These are phyloP conservation scores for Candida hispaniensis DNA, from an alignment of 805 yeast genomes.

Conservation along the genomic window DNA sequence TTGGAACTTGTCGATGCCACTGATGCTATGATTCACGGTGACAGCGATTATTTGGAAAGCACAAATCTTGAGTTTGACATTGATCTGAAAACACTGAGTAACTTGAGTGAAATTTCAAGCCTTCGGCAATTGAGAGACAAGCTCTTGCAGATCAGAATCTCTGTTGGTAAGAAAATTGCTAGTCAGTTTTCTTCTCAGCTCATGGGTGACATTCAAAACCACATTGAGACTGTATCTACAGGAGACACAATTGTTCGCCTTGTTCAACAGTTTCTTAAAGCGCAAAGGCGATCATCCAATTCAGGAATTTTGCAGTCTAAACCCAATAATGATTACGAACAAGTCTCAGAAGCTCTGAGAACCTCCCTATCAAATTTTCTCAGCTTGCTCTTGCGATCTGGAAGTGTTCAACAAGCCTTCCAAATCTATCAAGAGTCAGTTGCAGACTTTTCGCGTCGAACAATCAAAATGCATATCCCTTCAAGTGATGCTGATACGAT, in stretches of 20 bases:
- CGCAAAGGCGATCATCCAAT: slow-evolving; percentile 3
- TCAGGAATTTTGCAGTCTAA: no score
- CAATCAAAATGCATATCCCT: slow-evolving; percentile 60
- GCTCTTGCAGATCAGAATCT: slow-evolving; percentile 45
- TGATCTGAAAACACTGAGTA: slow-evolving; percentile 25
- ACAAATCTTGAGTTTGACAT: slow-evolving; percentile 15
- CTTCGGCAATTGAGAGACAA: slow-evolving; percentile 41
- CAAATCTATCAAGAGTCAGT: slow-evolving; percentile 55
- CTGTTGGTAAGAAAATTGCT: slow-evolving; percentile 60
- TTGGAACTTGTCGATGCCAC: slow-evolving; percentile 47
- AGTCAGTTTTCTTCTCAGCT: slow-evolving; percentile 45
- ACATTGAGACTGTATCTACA: slow-evolving; percentile 40
- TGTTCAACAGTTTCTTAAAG: slow-evolving; percentile 23
- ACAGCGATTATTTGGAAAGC: slow-evolving; percentile 16
- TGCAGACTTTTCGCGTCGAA: slow-evolving; percentile 58
- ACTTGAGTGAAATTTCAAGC: slow-evolving; percentile 41
- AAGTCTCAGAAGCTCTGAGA: slow-evolving; percentile 29
- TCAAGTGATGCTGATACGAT: slow-evolving; percentile 30
- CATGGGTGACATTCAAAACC: slow-evolving; percentile 49
- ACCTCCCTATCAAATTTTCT: slow-evolving; percentile 38
- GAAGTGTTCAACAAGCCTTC: slow-evolving; percentile 51
- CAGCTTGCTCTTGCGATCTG: slow-evolving; percentile 49
- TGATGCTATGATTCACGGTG: slow-evolving; percentile 50
- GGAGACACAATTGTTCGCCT: slow-evolving; percentile 45
- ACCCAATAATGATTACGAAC: slow-evolving; percentile 7